Percentiles rank a stretch among this genome's conserved stretches.
Evolutionary conservation across 306 rosid species (phyloP).

Genomic region (Cicer judaicum): DNA sequence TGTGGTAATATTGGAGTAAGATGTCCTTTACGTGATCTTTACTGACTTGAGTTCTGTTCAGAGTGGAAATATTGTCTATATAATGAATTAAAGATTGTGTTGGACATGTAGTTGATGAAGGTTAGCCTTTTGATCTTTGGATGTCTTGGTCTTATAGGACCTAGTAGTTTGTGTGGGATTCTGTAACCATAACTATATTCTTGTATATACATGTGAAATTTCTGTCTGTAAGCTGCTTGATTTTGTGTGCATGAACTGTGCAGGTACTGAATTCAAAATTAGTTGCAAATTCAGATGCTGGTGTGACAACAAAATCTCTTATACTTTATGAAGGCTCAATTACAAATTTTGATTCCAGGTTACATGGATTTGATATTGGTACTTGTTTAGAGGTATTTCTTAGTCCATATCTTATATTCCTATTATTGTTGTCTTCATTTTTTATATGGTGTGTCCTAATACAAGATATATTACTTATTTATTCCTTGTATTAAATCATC

Average conservation of each 20-base stretch:
- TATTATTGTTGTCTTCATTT: conserved; percentile 32
- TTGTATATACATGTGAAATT: conserved; percentile 4
- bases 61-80: conserved; percentile 27
- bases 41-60: conserved; percentile 10
- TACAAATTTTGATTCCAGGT: conserved; percentile 67
- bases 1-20: conserved; percentile 12
- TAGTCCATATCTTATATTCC: conserved; percentile 8
- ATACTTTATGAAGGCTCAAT: conserved; percentile 90
- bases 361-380: conserved; percentile 85
- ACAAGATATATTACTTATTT: conserved; percentile 19
- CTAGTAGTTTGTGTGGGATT: conserved; percentile 22
- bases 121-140: conserved; percentile 30
- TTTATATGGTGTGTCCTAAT: not conserved
- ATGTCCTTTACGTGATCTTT: conserved; percentile 26
- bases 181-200: conserved; percentile 11
- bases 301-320: conserved; percentile 57
- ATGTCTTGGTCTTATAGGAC: conserved; percentile 31
- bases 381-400: conserved; percentile 93
- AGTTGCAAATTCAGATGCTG: conserved; percentile 52
- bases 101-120: conserved; percentile 39
- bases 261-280: conserved; percentile 85
- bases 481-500: conserved; percentile 16
- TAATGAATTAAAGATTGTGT: conserved; percentile 21
- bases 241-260: conserved; percentile 46
- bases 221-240: conserved; percentile 41